Evolutionary conservation across 2,329 filamentous ascomycete genomes (phyloP), one percentile per base, ranked within the genome.

Genomic region (Juglanconis sp.): DNA sequence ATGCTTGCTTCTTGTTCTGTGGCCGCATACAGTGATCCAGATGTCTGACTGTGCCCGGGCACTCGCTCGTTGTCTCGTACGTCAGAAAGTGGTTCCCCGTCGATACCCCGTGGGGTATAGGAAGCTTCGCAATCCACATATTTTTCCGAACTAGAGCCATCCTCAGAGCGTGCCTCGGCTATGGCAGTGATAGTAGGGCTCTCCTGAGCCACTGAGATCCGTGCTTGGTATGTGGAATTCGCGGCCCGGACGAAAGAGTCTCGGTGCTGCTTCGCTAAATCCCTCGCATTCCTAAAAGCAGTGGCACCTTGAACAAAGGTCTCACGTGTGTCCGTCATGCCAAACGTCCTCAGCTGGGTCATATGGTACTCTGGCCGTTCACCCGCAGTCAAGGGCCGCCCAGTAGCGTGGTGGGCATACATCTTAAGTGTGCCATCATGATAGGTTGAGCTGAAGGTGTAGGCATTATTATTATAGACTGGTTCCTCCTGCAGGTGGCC

Each of bases 331-430:
- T 53, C 53, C 0, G 68, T 75, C 66, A 78, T 62, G 3, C 1
- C 59, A 36, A 42, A 76, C 2, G 24, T 53, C 0, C 61, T 58
- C 3, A 77, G 5, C 58, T 72, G 64, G 9, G 72, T 76, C 73
- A 78, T 79, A 53, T 78, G 68, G 67, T 79, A 79, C 67, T 72
- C 71, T 7, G 71, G 73, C 53, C 54, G 71, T 66, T 62, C 70
- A 63, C 64, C 70, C 50, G 68, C 61, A 30, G 24, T 66, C 24
- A 24, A 24, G 10, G 57, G 65, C 53, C 74, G 72, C 44, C 66
- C 67, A n/a, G 69, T 73, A 56, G 67, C 24, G 63, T 78, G 70
- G 65, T 72, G 71, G 55, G 75, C 68, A 58, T 73, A 78, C 54
- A 79, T 61, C 62, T 69, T 64, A 15, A 80, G 74, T 10, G 1